A percentile compares a stretch with the other conserved stretches of the same genome.
phyloP scores from a whole-genome alignment of 257 asterid species.

The Capsicum pubescens region DNA sequence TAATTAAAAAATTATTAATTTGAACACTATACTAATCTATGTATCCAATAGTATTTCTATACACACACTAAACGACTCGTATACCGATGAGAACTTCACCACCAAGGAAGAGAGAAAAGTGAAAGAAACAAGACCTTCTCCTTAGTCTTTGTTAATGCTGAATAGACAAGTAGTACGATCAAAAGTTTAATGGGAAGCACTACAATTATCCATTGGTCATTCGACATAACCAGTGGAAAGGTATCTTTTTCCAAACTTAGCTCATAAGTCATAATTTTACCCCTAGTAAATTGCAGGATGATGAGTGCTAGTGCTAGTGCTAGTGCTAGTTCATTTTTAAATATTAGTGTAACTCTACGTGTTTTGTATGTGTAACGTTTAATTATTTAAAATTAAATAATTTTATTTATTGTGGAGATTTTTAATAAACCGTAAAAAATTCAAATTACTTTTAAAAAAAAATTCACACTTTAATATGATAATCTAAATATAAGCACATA shows the following conservation, averaged over 20 bases:
- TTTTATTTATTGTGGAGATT: too few species aligned
- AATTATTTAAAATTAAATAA: too few species aligned
- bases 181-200: not conserved
- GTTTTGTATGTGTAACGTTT: too few species aligned
- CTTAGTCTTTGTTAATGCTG: not conserved
- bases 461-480: too few species aligned
- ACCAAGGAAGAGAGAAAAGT: not conserved
- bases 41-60: fast-evolving
- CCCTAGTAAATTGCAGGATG: not conserved
- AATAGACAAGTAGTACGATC: not conserved
- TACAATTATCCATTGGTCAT: not conserved
- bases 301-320: too few species aligned
- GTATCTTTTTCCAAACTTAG: not conserved
- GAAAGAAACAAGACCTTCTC: not conserved
- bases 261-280: not conserved
- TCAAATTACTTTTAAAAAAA: too few species aligned
- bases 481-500: too few species aligned
- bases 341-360: too few species aligned
- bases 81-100: not conserved
- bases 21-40: not conserved
- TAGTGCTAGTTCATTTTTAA: too few species aligned
- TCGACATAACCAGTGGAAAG: not conserved
- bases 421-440: too few species aligned
- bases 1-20: not conserved
- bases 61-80: not conserved